Base-by-base conservation (phyloP, 768 basidiomycete genomes). In the Serendipita vermifera region DNA sequence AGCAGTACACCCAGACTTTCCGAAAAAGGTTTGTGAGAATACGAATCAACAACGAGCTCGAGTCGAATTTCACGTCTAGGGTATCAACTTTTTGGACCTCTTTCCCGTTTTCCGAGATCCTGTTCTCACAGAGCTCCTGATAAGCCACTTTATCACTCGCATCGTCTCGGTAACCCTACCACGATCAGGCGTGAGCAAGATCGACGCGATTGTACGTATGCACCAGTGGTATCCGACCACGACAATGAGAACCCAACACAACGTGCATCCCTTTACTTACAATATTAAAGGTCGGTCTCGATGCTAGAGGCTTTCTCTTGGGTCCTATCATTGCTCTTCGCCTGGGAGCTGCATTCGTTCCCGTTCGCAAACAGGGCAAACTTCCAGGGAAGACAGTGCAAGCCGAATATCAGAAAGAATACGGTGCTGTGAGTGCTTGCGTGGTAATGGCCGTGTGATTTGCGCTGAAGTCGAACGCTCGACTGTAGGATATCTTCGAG, bases 221-320 rank as follows among this genome's bases (percentile, higher is more conserved):
- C n/a, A n/a, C n/a, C n/a, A n/a, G n/a, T n/a, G n/a, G n/a, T n/a
- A n/a, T n/a, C n/a, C n/a, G n/a, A n/a, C n/a, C n/a, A n/a, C n/a
- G n/a, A n/a, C n/a, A n/a, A n/a, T n/a, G n/a, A n/a, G n/a, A n/a
- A n/a, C n/a, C n/a, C n/a, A n/a, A n/a, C n/a, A n/a, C n/a, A n/a
- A n/a, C n/a, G n/a, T n/a, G n/a, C n/a, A n/a, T n/a, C n/a, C n/a
- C n/a, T n/a, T n/a, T n/a, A n/a, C n/a, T n/a, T n/a, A n/a, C n/a
- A n/a, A n/a, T n/a, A n/a, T n/a, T n/a, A n/a, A n/a, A n/a, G n/a
- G n/a, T 99, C 56, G 96, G 88, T 31, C 77, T 99, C 39, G 96
- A 99, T 68, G 94, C 94, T 22, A 77, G 96, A 56, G 96, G 96
- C 13, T 99, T 99, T 74, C 77, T 99, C 53, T 70, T 99, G 7